Evolutionary conservation across 108 stramenopile genomes (phyloP).

Genomic region (Cyclotella cryptica): DNA sequence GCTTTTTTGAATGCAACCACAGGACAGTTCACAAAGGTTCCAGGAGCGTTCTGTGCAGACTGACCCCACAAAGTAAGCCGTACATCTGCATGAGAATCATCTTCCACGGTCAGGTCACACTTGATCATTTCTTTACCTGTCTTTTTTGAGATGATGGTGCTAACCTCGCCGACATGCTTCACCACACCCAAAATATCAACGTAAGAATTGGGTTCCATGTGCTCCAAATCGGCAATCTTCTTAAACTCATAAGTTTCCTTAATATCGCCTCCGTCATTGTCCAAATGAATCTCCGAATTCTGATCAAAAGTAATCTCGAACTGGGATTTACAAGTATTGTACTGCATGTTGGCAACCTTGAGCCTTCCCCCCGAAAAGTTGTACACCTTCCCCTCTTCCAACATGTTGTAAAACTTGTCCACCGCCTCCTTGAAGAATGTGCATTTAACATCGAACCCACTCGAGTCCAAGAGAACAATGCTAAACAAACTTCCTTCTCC

Average conservation of each 20-base stretch:
- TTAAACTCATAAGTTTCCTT: constrained; percentile 71
- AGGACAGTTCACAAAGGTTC: constrained; percentile 61
- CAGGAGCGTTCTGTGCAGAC: constrained; percentile 56
- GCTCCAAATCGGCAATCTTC: constrained; percentile 80
- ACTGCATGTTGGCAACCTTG: constrained; percentile 96
- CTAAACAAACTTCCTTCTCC: constrained; percentile 92
- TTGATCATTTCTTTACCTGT: constrained; percentile 87
- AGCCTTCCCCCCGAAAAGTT: constrained; percentile 90
- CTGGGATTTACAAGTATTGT: constrained; percentile 88
- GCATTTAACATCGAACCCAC: constrained; percentile 89
- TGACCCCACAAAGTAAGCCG: constrained; percentile 92
- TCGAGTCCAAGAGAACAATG: constrained; percentile 88
- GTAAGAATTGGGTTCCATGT: constrained; percentile 57
- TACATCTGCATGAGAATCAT: constrained; percentile 92
- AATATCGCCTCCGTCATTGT: constrained; percentile 80
- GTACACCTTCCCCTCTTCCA: constrained; percentile 93
- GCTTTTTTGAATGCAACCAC: constrained; percentile 90
- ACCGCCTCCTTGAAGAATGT: constrained; percentile 98
- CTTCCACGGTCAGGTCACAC: constrained; percentile 89
- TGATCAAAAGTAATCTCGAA: constrained; percentile 96
- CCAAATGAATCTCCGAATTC: constrained; percentile 83
- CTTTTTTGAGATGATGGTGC: constrained; percentile 77
- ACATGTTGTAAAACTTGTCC: constrained; percentile 84
- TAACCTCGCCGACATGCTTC: constrained; percentile 71
- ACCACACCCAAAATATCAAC: constrained; percentile 93